These are phyloP conservation scores for Mrakia frigida DNA, from an alignment of 768 basidiomycete species.

Conservation along the genomic window DNA sequence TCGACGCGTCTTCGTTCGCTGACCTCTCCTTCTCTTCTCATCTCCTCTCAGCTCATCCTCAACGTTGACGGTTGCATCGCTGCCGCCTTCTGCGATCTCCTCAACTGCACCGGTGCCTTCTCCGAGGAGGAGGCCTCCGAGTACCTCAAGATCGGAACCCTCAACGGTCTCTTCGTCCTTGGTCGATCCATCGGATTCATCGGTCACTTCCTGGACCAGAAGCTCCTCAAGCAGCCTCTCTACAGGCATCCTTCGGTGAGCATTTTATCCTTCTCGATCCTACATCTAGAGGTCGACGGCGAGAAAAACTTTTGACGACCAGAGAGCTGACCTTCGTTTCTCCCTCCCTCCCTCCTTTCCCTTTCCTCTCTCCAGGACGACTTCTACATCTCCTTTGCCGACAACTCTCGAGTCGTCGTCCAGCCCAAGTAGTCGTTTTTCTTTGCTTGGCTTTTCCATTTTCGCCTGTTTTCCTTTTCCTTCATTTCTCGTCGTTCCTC, in stretches of 20 bases:
- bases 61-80: conserved; percentile 54
- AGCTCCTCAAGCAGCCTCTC: conserved; percentile 81
- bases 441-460: background rate
- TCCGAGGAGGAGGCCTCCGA: conserved; percentile 92
- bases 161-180: conserved; percentile 95
- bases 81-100: conserved; percentile 91
- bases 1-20: conserved; percentile 16
- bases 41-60: background rate
- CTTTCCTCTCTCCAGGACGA: conserved; percentile 46
- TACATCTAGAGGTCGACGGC: background rate
- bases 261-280: background rate
- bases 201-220: conserved; percentile 62
- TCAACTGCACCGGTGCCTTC: conserved; percentile 89
- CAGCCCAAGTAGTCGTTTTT: conserved; percentile 34
- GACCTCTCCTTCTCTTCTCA: conserved; percentile 12
- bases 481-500: background rate
- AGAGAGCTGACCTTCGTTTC: too few relatives aligned
- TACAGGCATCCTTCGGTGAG: conserved; percentile 79
- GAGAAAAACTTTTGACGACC: too few relatives aligned
- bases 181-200: conserved; percentile 92
- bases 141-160: conserved; percentile 84
- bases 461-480: background rate
- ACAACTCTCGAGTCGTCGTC: conserved; percentile 36
- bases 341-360: background rate
- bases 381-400: conserved; percentile 71